Evolutionary conservation across 2,329 filamentous ascomycete genomes (phyloP).

Genomic region (Trichoderma harzianum): DNA sequence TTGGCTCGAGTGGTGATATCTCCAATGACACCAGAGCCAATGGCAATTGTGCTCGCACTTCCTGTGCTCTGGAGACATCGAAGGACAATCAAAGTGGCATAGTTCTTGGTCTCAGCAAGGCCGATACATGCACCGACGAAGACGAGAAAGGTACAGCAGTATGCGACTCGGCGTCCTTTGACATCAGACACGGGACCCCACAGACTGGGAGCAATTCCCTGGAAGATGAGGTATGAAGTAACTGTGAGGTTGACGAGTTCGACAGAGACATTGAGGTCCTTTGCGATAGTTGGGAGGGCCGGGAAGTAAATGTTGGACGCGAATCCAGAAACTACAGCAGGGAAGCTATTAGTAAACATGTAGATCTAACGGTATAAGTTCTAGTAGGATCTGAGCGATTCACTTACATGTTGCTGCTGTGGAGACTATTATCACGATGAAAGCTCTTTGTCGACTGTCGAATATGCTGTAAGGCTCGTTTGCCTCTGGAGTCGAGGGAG

Average conservation of each 20-base stretch:
- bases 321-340: conserved; percentile 37
- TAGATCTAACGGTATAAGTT: background rate
- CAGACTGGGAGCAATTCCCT: conserved; percentile 56
- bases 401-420: conserved; percentile 48
- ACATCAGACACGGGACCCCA: conserved; percentile 55
- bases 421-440: conserved; percentile 47
- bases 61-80: conserved; percentile 57
- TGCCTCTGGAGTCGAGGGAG: background rate
- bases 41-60: conserved; percentile 56
- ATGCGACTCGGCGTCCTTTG: conserved; percentile 51
- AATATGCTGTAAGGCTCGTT: conserved; percentile 47
- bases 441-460: conserved; percentile 44
- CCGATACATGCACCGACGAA: conserved; percentile 54
- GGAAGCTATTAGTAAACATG: background rate
- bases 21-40: conserved; percentile 58
- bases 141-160: conserved; percentile 50
- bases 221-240: conserved; percentile 57
- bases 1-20: conserved; percentile 62
- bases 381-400: background rate
- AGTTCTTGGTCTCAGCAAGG: conserved; percentile 47
- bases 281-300: conserved; percentile 46
- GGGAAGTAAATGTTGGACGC: conserved; percentile 55
- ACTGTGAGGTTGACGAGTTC: conserved; percentile 48
- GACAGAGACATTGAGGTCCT: conserved; percentile 43
- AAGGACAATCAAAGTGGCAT: conserved; percentile 49